Evolutionary conservation across 1,284 basidiomycete species (phyloP), one percentile per base, ranked within the genome.

Genomic region (Ceratobasidium theobromae): DNA sequence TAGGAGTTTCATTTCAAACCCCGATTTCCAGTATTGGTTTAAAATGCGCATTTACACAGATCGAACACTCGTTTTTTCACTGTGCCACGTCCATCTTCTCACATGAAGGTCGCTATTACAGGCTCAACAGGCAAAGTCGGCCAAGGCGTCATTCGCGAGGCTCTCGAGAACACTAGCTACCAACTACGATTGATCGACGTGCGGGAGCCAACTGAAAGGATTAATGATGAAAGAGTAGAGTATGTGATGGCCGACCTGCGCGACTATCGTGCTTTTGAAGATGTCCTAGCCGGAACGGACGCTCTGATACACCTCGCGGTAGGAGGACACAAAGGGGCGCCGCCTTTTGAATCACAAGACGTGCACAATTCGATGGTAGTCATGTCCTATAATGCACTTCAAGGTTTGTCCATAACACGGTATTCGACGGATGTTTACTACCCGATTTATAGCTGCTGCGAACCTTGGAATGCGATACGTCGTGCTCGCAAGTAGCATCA

Each of bases 271-370:
- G 70, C 64, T n/a, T 69, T 74, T n/a, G n/a, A 62, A 41, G 32
- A 40, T 11, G 67, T 73, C 2, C 71, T 76, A 49, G 53, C 67
- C 14, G 62, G 66, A 21, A 35, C 67, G 14, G 74, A 76, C 55
- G 75, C 72, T 8, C 72, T 77, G 14, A 73, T 79, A 23, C 77
- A 79, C 68, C 70, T 78, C n/a, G 76, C 74, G 12, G 76, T 75
- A 2, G 74, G 75, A 14, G 75, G 76, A 0, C 58, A 46, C 75
- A 76, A 11, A 27, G 69, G n/a, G 51, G 46, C 4, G 67, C 65
- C 46, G 55, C 58, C 58, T 5, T 62, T 38, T 27, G 58, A 76
- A 54, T 66, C 73, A 9, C 65, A 74, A 16, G 57, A 69, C 21
- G 69, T 75, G 8, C 76, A 77, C 70, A 74, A 75, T 54, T 72